A percentile compares a stretch with the other conserved stretches of the same genome.
Conservation (phyloP, 2,329 filamentous ascomycete species). For the Colletotrichum sp. region DNA sequence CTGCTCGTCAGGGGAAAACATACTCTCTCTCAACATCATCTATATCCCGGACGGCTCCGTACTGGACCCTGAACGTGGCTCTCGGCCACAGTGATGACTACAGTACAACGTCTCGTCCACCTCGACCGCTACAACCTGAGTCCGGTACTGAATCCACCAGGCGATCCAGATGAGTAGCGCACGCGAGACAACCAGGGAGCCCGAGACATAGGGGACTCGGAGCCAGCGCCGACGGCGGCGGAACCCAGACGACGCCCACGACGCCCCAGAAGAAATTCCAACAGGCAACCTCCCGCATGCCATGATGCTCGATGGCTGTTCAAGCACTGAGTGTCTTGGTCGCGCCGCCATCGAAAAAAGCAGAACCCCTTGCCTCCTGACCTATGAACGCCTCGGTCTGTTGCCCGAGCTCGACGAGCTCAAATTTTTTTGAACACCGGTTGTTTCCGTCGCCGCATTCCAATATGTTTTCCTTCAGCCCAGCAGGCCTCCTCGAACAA, state of each 20-base stretch:
- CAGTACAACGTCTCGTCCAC: not conserved
- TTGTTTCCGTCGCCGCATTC: not conserved
- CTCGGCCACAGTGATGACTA: not conserved
- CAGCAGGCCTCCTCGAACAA: not conserved
- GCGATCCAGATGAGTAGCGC: conserved; percentile 5
- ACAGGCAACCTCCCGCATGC: not conserved
- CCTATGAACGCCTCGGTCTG: not conserved
- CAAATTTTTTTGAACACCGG: not conserved
- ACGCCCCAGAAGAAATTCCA: not conserved
- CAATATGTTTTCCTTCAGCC: not conserved
- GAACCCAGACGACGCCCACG: not conserved
- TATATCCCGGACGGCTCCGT: not conserved
- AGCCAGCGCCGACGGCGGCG: not conserved
- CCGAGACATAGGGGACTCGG: conserved; percentile 1
- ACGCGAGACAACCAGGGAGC: conserved; percentile 13
- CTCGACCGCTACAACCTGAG: not conserved
- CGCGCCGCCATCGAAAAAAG: not conserved
- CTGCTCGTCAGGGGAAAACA: not conserved
- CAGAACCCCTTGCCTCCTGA: not conserved
- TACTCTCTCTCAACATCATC: not conserved
- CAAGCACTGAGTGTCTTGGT: not conserved
- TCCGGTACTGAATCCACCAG: not conserved
- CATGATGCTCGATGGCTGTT: not conserved
- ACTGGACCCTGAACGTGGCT: not conserved
- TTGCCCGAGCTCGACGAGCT: not conserved